Base-by-base conservation (phyloP, 2,329 filamentous ascomycete species). In the Penicillium polonicum region DNA sequence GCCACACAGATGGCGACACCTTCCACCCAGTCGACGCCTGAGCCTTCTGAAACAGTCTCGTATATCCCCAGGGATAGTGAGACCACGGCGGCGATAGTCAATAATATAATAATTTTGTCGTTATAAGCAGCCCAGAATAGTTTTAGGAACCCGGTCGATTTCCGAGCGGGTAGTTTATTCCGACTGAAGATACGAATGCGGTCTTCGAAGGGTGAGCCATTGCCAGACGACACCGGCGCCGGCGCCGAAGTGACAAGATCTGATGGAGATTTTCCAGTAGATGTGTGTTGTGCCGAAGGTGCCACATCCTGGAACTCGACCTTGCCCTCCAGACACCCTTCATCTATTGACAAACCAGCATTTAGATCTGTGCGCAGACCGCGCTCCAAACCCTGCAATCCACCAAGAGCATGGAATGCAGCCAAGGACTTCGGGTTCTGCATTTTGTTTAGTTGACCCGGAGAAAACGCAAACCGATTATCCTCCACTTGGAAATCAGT, bases 391-490 rank as follows among this genome's bases (percentile, higher is more conserved):
- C 92, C 92, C 19, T 76, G 76, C 17, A 96, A 74, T 25, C 92
- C 92, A 48, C 92, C 92, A 5, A 97, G 73, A 15, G 87, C 87
- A 68, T 88, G 89, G 65, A 93, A 96, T 0, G 92, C 92, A 13
- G 88, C 80, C 57, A 96, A 76, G 60, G 86, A 95, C 78, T 96
- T 96, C 4, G 92, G 92, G 70, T 95, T 94, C 60, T 93, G 85
- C 77, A 96, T 83, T 74, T 96, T 96, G 67, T 87, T 88, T 61
- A 97, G 80, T 69, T 95, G 88, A 15, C 92, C 92, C 0, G 74
- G 74, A 2, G 87, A 85, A 71, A 91, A 96, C 17, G 91, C 92
- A 69, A 96, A 96, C 0, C 88, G 88, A 71, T 94, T 96, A 71
- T 91, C 81, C 6, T 88, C 82, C 12, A 93, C 86, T 15, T 84